phyloP scores from a whole-genome alignment of 768 basidiomycete genomes.

The Lactarius evosmus region DNA sequence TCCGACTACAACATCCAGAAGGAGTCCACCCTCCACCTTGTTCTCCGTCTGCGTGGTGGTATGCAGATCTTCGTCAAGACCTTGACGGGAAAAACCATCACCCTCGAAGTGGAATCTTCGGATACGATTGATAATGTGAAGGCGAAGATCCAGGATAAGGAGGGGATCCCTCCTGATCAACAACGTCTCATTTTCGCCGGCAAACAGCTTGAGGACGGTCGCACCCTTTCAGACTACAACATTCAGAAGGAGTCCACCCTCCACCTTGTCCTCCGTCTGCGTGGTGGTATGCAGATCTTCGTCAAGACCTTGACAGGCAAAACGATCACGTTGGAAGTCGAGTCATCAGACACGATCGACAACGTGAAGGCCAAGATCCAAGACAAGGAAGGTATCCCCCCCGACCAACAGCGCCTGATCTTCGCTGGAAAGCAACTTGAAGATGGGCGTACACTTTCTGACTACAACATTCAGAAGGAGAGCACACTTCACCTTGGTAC shows the following conservation, averaged over 20 bases:
- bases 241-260: constrained; percentile 28
- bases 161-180: constrained; percentile 27
- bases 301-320: constrained; percentile 26
- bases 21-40: constrained; percentile 34
- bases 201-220: constrained; percentile 26
- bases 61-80: constrained; percentile 29
- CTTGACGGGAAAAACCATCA: constrained; percentile 26
- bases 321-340: constrained; percentile 27
- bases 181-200: constrained; percentile 26
- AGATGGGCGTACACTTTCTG: constrained; percentile 26
- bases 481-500: constrained; percentile 27
- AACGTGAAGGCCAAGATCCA: constrained; percentile 28
- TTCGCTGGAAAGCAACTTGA: constrained; percentile 28
- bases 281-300: constrained; percentile 27
- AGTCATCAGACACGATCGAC: constrained; percentile 27
- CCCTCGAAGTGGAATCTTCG: constrained; percentile 25
- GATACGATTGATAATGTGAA: constrained; percentile 28
- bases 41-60: constrained; percentile 27
- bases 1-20: constrained; percentile 37
- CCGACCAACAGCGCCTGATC: constrained; percentile 26
- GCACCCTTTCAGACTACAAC: constrained; percentile 26
- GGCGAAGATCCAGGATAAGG: constrained; percentile 28
- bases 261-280: constrained; percentile 26
- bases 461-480: constrained; percentile 28
- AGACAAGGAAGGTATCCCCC: constrained; percentile 27